phyloP scores from a whole-genome alignment of 768 basidiomycete genomes.

The Cantharellus cinnabarinus region DNA sequence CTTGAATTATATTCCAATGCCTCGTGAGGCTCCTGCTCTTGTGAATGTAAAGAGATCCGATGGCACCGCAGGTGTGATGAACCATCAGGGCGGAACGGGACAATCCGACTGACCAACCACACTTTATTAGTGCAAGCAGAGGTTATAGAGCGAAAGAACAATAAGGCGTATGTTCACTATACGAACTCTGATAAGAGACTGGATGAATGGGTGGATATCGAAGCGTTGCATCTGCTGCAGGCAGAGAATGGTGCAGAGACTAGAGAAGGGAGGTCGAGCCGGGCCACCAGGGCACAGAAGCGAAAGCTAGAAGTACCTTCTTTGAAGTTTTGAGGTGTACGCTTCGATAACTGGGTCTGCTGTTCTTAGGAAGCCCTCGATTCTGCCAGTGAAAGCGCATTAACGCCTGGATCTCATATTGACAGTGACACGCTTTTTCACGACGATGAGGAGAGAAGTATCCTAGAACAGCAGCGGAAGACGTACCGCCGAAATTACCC shows the following conservation, averaged over 20 bases:
- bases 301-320: too few species aligned
- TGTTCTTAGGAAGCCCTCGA: too few species aligned
- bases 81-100: too few species aligned
- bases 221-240: too few species aligned
- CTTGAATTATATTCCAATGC: too few species aligned
- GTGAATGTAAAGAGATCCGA: too few species aligned
- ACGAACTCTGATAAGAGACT: constrained; percentile 46
- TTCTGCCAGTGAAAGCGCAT: background rate
- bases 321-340: background rate
- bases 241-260: too few species aligned
- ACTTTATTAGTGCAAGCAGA: background rate
- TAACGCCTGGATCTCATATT: background rate
- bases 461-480: constrained; percentile 44
- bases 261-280: too few species aligned
- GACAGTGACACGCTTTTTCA: background rate
- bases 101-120: too few species aligned
- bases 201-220: constrained; percentile 36
- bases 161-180: constrained; percentile 50
- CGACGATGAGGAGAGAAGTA: constrained; percentile 20
- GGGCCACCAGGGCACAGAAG: too few species aligned
- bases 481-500: constrained; percentile 68
- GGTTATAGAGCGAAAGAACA: constrained; percentile 30
- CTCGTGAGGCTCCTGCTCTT: too few species aligned
- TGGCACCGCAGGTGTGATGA: too few species aligned
- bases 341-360: background rate